These are phyloP conservation scores for Phyllosticta paracitricarpa DNA, from an alignment of 2,329 filamentous ascomycete genomes.

Conservation along the genomic window DNA sequence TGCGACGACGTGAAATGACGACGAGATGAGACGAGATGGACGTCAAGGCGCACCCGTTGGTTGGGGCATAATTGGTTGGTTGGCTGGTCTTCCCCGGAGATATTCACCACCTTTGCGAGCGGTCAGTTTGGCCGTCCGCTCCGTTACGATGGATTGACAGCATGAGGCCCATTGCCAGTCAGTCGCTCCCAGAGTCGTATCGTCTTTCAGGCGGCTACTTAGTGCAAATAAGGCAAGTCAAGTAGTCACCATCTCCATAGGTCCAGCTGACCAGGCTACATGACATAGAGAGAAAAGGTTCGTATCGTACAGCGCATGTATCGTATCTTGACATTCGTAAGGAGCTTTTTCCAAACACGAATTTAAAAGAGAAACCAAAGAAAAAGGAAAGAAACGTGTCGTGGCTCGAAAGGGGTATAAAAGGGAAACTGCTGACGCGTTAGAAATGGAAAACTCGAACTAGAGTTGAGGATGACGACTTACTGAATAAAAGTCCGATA, in stretches of 20 bases:
- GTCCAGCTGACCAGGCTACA: not conserved
- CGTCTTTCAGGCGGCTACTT: not conserved
- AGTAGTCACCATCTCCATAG: not conserved
- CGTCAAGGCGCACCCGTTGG: too few relatives aligned
- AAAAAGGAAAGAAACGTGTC: not conserved
- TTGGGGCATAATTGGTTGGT: too few relatives aligned
- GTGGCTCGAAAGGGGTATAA: not conserved
- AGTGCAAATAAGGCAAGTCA: not conserved
- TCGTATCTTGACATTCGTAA: not conserved
- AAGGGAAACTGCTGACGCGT: not conserved
- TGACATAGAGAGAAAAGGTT: not conserved
- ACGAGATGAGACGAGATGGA: too few relatives aligned
- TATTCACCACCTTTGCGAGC: too few relatives aligned
- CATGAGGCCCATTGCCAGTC: too few relatives aligned
- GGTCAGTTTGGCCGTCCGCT: too few relatives aligned
- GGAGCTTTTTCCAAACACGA: not conserved
- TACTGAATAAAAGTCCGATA: not conserved
- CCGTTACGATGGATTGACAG: too few relatives aligned
- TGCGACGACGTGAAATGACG: too few relatives aligned
- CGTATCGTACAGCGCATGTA: not conserved
- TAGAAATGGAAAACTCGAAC: not conserved
- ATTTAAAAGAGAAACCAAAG: not conserved
- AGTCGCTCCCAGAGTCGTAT: not conserved
- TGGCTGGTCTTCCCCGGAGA: too few relatives aligned
- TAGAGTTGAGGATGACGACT: not conserved